These are phyloP conservation scores for Aspergillus bertholletiae DNA, from an alignment of 495 filamentous ascomycete species.

Conservation along the genomic window DNA sequence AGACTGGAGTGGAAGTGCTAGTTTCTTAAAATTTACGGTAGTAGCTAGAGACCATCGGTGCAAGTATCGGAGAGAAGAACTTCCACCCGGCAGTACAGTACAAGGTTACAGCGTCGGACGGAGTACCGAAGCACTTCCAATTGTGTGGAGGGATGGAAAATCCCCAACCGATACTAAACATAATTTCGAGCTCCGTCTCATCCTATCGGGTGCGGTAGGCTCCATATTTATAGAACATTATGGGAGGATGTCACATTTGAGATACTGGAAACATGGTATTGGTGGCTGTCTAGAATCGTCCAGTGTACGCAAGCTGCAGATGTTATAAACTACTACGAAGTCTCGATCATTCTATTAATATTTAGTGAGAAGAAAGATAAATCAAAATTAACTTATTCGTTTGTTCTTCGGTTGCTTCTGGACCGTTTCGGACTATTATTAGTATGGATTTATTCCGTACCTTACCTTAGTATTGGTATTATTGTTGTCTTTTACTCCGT, in stretches of 20 bases:
- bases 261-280: no score
- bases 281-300: neutral
- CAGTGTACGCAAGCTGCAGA: neutral
- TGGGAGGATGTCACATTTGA: neutral
- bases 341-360: slow-evolving; percentile 1
- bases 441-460: neutral
- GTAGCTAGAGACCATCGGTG: slow-evolving; percentile 12
- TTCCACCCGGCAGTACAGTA: neutral
- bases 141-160: no score
- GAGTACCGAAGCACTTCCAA: no score
- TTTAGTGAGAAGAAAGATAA: neutral
- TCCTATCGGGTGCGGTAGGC: no score
- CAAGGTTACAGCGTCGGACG: neutral
- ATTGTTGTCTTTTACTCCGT: neutral
- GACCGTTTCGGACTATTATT: neutral
- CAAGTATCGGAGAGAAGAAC: neutral
- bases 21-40: slow-evolving; percentile 21
- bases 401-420: neutral
- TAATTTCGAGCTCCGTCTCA: no score
- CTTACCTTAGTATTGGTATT: slow-evolving; percentile 1
- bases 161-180: no score
- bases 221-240: no score
- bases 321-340: neutral
- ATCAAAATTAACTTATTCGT: neutral
- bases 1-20: neutral